Base-by-base conservation (phyloP, 805 yeast genomes). In the Millerozyma miso region DNA sequence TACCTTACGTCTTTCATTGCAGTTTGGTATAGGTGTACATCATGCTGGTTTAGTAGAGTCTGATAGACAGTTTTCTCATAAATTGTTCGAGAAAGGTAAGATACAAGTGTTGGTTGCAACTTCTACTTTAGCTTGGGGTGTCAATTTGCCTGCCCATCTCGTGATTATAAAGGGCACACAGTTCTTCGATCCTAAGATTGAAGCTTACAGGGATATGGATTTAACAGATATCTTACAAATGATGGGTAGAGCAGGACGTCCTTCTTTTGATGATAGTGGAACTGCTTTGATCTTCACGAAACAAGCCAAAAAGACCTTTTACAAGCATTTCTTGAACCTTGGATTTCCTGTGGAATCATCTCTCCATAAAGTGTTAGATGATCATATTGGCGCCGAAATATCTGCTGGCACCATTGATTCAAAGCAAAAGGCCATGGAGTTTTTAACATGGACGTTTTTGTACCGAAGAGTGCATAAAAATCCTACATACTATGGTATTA, bases 181-280 rank as follows among this genome's bases (percentile, higher is more conserved):
- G 53, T 79, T 76, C 50, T 79, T 77, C 53, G 83, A 79, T 58
- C 69, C 81, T 31, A 69, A 79, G 58, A 78, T 79, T 37, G 87
- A 83, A 56, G 86, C 76, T 1, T 85, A 85, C 58, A 72, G 78
- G 50, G 91, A 85, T 54, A 85, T 85, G 91, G 91, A 85, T 55
- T 71, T 85, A 53, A 85, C 91, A 0, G 93, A 85, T 62, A 84
- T 85, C 40, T 62, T 85, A 44, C 93, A 83, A 59, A 84, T 83
- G 89, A 83, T 83, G 88, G 91, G 91, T 33, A 69, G 91, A 58
- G 91, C 91, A 0, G 91, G 91, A 37, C 76, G 91, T 48, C 91
- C 91, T 1, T 87, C 88, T 1, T 85, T 71, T 55, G 91, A 85
- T 63, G 82, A 86, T 8, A 79, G 82, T 48, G 91, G 91, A 54